Conservation (phyloP, 192 early-diverging fungal species). For the Anaeromyces robustus region DNA sequence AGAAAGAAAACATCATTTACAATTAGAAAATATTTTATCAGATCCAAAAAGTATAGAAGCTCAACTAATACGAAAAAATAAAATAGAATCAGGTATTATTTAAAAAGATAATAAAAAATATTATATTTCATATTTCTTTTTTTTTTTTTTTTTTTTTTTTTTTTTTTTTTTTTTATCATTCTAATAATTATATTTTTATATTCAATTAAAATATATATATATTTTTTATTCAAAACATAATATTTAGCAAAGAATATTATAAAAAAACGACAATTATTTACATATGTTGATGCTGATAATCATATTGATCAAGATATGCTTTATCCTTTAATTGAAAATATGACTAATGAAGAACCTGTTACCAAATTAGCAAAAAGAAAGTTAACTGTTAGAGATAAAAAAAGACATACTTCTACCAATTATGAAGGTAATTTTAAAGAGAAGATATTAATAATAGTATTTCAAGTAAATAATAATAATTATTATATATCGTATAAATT, state of each 20-base stretch:
- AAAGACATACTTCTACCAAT: not conserved
- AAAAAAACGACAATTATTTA: slow-evolving; percentile 8
- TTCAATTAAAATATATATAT: no score
- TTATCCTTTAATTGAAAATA: not conserved
- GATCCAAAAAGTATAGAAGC: not conserved
- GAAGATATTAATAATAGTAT: no score
- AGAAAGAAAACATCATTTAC: not conserved
- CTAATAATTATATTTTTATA: no score
- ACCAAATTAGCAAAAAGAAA: not conserved
- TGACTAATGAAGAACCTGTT: not conserved
- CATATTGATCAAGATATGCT: slow-evolving; percentile 3
- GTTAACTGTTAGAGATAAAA: not conserved
- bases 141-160: no score
- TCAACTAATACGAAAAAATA: not conserved
- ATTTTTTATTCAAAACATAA: not conserved
- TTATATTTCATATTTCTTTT: no score
- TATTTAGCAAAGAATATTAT: not conserved
- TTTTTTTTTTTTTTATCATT: no score
- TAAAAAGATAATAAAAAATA: no score
- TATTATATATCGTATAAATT: no score
- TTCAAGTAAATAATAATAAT: no score
- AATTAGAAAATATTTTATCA: not conserved
- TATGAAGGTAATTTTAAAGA: not conserved
- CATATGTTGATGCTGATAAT: slow-evolving; percentile 10
- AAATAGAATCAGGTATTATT: not conserved